Percentiles rank a stretch among this genome's conserved stretches.
phyloP scores from a whole-genome alignment of 495 filamentous ascomycete genomes.

The Patellaria atrata region DNA sequence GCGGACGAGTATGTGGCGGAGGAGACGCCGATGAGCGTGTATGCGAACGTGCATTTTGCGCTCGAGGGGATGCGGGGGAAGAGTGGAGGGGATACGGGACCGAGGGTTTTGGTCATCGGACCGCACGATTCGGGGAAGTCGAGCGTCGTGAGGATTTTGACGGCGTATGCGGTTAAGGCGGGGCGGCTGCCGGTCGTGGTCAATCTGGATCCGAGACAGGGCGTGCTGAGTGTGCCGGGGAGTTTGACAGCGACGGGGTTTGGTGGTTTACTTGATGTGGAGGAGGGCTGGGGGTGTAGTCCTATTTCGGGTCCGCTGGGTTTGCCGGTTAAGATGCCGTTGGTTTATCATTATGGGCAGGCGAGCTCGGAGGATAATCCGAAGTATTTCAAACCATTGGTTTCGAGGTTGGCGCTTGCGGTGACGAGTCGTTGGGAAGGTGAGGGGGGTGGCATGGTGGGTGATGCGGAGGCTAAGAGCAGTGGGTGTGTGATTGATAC shows the following conservation, averaged over 20 bases:
- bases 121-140: constrained; percentile 75
- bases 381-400: constrained; percentile 54
- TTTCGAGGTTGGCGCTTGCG: constrained; percentile 65
- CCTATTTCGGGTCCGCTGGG: constrained; percentile 80
- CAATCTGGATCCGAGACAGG: constrained; percentile 75
- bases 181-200: constrained; percentile 71
- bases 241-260: constrained; percentile 74
- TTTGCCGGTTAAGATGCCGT: constrained; percentile 76
- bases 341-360: constrained; percentile 83
- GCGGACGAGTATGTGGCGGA: constrained; percentile 64
- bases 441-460: too few species aligned
- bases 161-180: constrained; percentile 62
- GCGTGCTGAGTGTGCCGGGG: constrained; percentile 72
- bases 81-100: constrained; percentile 36
- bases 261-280: constrained; percentile 71
- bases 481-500: constrained; percentile 81
- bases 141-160: constrained; percentile 64
- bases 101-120: constrained; percentile 73
- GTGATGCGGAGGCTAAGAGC: constrained; percentile 52
- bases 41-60: constrained; percentile 77
- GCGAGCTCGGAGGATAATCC: constrained; percentile 60
- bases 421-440: constrained; percentile 62
- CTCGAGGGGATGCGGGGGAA: constrained; percentile 52
- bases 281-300: constrained; percentile 80
- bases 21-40: constrained; percentile 70